Evolutionary conservation across 495 filamentous ascomycete genomes (phyloP), one percentile per base, ranked within the genome.

Genomic region (Apiosordaria backusii): DNA sequence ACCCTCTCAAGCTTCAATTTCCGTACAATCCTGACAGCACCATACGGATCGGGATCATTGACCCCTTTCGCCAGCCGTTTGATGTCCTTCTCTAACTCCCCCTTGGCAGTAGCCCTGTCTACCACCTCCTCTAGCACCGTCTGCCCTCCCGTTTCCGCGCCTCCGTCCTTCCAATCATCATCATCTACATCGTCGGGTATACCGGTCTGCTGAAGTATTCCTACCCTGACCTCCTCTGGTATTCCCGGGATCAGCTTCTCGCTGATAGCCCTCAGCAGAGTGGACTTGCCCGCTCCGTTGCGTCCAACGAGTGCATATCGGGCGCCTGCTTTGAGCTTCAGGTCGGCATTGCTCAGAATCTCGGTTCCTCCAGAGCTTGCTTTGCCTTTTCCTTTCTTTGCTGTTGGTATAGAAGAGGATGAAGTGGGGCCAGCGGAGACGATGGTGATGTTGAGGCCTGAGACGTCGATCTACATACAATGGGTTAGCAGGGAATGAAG

Each of bases 271-370:
- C 86, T 84, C 40, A 93, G 76, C 23, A 95, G 77, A 2, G 91
- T 95, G 19, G 88, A 91, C 75, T 95, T 95, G 5, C 91, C 91
- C 4, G 86, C 86, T 1, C 91, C 91, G 79, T 95, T 95, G 23
- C 89, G 80, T 0, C 91, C 91, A 22, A 93, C 78, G 9, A 95
- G 75, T 0, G 88, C 91, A 79, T 93, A 93, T 59, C 88, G 83
- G 25, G 85, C 77, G 0, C 90, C 89, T 13, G 84, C 84, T 71
- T 92, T 89, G 24, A 95, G 78, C 50, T 86, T 85, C 29, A 93
- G 76, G 59, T 87, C 86, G 1, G 86, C 89, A 79, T 89, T 85
- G 19, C 76, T 77, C 19, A 95, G 82, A 10, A 95, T 83, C 74
- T 93, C 91, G 50, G 81, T 82, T 1, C 86, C 85, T 0, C 85